Evolutionary conservation across 805 yeast species (phyloP).

Genomic region (Sporopachydermia quercuum): DNA sequence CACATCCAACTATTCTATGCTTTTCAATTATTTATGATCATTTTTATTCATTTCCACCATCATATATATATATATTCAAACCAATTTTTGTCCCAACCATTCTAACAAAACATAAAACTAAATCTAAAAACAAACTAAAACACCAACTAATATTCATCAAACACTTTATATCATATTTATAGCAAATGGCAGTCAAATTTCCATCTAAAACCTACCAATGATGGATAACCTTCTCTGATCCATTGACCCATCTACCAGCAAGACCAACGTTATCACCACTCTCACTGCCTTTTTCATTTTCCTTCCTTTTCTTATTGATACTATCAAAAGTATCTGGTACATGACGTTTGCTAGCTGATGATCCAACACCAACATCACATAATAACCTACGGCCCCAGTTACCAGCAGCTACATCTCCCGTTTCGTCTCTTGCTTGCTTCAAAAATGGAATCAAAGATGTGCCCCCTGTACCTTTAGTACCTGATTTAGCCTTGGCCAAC

Average conservation of each 20-base stretch:
- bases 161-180: too few species aligned
- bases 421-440: slow-evolving; percentile 92
- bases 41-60: too few species aligned
- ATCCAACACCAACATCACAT: slow-evolving; percentile 8
- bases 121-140: too few species aligned
- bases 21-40: too few species aligned
- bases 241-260: slow-evolving; percentile 7
- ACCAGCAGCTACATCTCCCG: slow-evolving; percentile 89
- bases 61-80: too few species aligned
- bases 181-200: too few species aligned
- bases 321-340: too few species aligned
- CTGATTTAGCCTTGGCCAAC: slow-evolving; percentile 23
- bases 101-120: too few species aligned
- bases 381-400: slow-evolving; percentile 65
- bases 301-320: background rate
- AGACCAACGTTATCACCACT: slow-evolving; percentile 4
- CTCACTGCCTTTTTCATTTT: background rate
- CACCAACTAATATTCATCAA: too few species aligned
- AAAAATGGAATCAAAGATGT: slow-evolving; percentile 81
- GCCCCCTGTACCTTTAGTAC: slow-evolving; percentile 84
- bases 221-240: background rate
- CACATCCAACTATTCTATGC: too few species aligned
- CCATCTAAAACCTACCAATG: slow-evolving; percentile 2
- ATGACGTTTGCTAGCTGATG: too few species aligned
- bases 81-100: too few species aligned